Evolutionary conservation across 2,329 filamentous ascomycete genomes (phyloP).

Genomic region (Microcera coccophila): DNA sequence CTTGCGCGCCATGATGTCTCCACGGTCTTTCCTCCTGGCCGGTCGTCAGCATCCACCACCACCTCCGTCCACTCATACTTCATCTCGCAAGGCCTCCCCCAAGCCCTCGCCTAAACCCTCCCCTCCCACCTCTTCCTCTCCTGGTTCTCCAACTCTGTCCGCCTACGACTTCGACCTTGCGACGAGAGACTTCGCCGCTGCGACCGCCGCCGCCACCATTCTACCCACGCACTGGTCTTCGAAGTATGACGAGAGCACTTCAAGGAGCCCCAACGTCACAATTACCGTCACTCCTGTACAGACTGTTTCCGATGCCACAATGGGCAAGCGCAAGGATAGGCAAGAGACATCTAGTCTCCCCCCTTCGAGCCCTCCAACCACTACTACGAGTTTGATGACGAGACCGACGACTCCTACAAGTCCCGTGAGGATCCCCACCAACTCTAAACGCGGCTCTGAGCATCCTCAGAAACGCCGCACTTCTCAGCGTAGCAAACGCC

Average conservation of each 20-base stretch:
- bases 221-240: conserved; percentile 23
- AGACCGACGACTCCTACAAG: conserved; percentile 40
- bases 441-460: conserved; percentile 35
- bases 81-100: neutral
- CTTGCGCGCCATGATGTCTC: conserved; percentile 27
- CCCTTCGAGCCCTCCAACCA: conserved; percentile 26
- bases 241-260: conserved; percentile 29
- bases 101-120: neutral
- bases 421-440: conserved; percentile 54
- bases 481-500: conserved; percentile 34
- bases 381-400: conserved; percentile 25
- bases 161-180: conserved; percentile 13
- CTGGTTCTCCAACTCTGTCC: conserved; percentile 19
- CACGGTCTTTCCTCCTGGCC: conserved; percentile 27
- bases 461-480: conserved; percentile 37
- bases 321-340: conserved; percentile 35
- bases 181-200: conserved; percentile 10
- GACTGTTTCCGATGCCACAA: conserved; percentile 27
- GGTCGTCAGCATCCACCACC: conserved; percentile 14
- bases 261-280: conserved; percentile 19
- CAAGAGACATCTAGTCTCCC: conserved; percentile 27
- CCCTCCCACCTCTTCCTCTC: conserved; percentile 11
- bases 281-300: conserved; percentile 22
- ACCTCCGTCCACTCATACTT: conserved; percentile 9
- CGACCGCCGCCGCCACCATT: conserved; percentile 18